Evolutionary conservation across 2,329 filamentous ascomycete genomes (phyloP).

Genomic region (Magnaporthales sp.): DNA sequence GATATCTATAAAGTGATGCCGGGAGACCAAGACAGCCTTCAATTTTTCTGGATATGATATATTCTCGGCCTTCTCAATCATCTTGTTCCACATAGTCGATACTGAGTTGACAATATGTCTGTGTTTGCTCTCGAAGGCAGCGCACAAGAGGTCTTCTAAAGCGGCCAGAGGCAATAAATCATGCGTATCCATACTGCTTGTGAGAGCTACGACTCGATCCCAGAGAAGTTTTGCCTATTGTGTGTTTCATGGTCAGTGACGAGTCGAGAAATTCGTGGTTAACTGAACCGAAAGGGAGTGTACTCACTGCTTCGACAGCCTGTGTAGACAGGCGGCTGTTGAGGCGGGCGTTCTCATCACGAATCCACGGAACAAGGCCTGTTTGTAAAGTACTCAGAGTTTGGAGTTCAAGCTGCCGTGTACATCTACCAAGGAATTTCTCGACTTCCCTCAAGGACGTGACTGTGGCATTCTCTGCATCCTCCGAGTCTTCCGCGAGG

Average conservation of each 20-base stretch:
- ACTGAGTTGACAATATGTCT: conserved; percentile 41
- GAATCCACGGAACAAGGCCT: conserved; percentile 55
- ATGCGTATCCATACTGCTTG: conserved; percentile 25
- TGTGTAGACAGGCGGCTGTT: conserved; percentile 29
- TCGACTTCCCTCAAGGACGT: conserved; percentile 45
- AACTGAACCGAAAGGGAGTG: neutral
- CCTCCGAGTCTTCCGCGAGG: conserved; percentile 17
- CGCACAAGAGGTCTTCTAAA: conserved; percentile 46
- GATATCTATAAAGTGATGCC: conserved; percentile 45
- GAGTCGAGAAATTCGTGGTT: neutral
- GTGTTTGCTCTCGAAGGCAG: conserved; percentile 51
- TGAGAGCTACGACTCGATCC: conserved; percentile 34
- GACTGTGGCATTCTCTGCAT: conserved; percentile 26
- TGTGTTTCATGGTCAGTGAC: conserved; percentile 16
- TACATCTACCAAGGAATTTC: conserved; percentile 41
- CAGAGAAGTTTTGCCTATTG: conserved; percentile 39
- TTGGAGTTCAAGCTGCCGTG: conserved; percentile 39
- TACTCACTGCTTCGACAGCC: conserved; percentile 36
- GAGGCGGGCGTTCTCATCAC: conserved; percentile 41
- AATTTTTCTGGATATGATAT: conserved; percentile 59
- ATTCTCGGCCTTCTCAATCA: conserved; percentile 51
- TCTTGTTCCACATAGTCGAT: conserved; percentile 56
- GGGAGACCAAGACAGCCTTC: conserved; percentile 49
- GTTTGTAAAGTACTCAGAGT: conserved; percentile 52
- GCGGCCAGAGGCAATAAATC: conserved; percentile 36